phyloP scores from a whole-genome alignment of 352 stramenopile genomes.

The Phytopythium delawarense region DNA sequence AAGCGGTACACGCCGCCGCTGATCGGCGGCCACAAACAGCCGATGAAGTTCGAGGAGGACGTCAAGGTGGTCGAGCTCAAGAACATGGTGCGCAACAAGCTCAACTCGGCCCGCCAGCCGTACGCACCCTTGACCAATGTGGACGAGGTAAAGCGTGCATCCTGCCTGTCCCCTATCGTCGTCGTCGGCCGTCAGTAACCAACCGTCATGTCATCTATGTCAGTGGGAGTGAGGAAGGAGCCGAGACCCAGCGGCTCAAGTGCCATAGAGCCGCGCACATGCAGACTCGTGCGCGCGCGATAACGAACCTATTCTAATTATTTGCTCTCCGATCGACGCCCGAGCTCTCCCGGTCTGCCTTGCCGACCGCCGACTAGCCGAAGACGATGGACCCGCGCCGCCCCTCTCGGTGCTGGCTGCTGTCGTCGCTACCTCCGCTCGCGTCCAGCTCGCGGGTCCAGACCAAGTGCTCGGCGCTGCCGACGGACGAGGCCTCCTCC shows the following conservation, averaged over 20 bases:
- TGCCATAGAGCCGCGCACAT: not conserved
- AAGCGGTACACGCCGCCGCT: conserved; percentile 65
- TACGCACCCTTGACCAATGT: conserved; percentile 70
- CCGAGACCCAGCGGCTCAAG: not conserved
- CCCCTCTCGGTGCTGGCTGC: conserved; percentile 14
- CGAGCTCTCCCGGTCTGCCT: not conserved
- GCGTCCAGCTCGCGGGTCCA: conserved; percentile 6
- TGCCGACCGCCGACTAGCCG: conserved; percentile 15
- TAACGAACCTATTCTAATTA: conserved; percentile 7
- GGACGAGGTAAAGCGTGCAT: conserved; percentile 29
- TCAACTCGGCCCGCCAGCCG: conserved; percentile 50
- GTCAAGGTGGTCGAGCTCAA: conserved; percentile 72
- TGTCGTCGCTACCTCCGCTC: conserved; percentile 7
- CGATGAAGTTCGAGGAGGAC: conserved; percentile 56
- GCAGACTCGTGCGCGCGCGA: not conserved
- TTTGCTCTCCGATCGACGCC: not conserved
- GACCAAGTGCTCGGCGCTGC: not conserved
- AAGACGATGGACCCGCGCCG: conserved; percentile 32
- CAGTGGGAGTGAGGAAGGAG: conserved; percentile 8
- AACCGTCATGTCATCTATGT: not conserved
- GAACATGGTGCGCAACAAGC: conserved; percentile 59
- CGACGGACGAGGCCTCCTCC: not conserved
- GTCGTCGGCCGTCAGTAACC: not conserved
- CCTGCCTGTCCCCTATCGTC: not conserved
- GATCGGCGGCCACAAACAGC: conserved; percentile 29